Base-by-base conservation (phyloP, 192 early-diverging fungal species). In the Backusella luteola region DNA sequence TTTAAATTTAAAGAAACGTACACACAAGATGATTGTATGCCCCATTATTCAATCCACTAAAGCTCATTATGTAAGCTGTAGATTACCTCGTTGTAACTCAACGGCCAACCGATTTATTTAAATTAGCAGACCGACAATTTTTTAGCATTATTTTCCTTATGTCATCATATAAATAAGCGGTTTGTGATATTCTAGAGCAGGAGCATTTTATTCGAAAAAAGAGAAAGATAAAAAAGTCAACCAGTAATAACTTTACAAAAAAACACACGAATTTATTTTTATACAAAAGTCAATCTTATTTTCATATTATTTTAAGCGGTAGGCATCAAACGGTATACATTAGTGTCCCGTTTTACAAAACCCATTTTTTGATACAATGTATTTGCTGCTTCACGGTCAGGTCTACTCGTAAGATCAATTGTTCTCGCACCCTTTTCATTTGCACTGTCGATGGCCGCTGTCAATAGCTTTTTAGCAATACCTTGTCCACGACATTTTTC, bases 331-430 rank as follows among this genome's bases (percentile, higher is more conserved):
- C 87, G 76, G 53, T 84, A 87, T 0, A 80, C 79, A 32, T 85
- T 85, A 0, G 86, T 87, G 6, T 83, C 81, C 35, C 86, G 67
- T 23, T 80, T 46, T 17, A 80, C 68, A 67, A 88, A 88, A 1
- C 85, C 87, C 8, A 88, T 36, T 26, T 82, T 86, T 59, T 83
- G 78, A 44, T 88, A 88, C 34, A 88, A 59, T 21, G 41, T 35
- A 67, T 85, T 81, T 39, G 87, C 87, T 34, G 84, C 76, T 29
- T 78, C 66, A 19, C 87, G 79, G 23, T 88, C 82, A 0, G 87
- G 87, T 21, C 83, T 78, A 66, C 83, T 84, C 0, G 87, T 88
- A 9, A 88, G 73, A 71, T 88, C 85, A n/a, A 86, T 77, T 19
- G 49, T 49, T 67, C 35, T 80, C 4, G 78, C 78, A 12, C 70